Conservation (phyloP, 768 basidiomycete species). For the Boletales sp. region DNA sequence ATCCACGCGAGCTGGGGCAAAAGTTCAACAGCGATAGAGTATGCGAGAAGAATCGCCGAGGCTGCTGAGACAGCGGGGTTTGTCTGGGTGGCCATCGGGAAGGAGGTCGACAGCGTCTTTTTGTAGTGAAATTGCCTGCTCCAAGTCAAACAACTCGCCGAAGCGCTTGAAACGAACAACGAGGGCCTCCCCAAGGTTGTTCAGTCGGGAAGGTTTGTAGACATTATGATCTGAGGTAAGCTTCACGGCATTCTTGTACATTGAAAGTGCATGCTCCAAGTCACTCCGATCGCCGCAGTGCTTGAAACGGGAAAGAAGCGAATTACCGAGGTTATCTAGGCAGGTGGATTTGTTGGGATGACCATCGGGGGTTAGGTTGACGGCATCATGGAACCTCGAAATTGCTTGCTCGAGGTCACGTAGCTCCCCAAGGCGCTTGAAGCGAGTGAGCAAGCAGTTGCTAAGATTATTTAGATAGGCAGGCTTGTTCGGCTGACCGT, state of each 20-base stretch:
- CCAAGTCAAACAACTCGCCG: not conserved
- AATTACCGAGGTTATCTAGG: not conserved
- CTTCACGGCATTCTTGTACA: not conserved
- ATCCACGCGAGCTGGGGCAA: conserved; percentile 18
- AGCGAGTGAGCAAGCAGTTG: not conserved
- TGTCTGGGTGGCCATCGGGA: not conserved
- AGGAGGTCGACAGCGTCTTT: not conserved
- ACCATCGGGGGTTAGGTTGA: not conserved
- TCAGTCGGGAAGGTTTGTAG: not conserved
- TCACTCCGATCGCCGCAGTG: not conserved
- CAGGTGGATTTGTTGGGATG: not conserved
- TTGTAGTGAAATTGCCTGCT: not conserved
- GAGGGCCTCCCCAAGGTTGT: not conserved
- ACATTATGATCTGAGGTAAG: not conserved
- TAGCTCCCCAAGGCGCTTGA: not conserved
- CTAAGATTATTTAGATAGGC: not conserved
- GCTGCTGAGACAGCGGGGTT: not conserved
- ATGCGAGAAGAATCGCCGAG: conserved; percentile 8
- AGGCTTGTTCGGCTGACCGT: not conserved
- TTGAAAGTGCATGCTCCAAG: not conserved
- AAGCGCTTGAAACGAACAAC: not conserved
- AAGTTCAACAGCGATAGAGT: conserved; percentile 16
- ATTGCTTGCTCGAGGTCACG: conserved; percentile 4
- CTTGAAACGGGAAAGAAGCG: not conserved
- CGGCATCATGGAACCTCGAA: too few species aligned